A percentile compares a stretch with the other conserved stretches of the same genome.
Evolutionary conservation across 495 filamentous ascomycete species (phyloP).

Genomic region (Annulohypoxylon moriforme): DNA sequence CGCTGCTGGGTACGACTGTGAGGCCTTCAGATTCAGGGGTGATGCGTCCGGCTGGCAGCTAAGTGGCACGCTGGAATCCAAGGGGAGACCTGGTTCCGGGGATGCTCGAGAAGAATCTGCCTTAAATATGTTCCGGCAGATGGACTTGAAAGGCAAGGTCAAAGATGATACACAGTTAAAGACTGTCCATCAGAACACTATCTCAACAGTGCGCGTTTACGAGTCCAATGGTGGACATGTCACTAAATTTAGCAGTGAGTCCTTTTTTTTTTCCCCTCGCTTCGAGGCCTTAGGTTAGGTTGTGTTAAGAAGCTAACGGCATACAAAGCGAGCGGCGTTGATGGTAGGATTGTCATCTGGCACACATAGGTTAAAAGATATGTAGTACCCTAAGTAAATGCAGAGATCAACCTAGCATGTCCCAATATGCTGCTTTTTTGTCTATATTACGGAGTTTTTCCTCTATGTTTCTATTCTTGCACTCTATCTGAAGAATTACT

Average conservation of each 20-base stretch:
- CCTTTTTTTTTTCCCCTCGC: neutral
- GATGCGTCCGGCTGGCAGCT: conserved; percentile 85
- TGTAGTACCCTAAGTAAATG: conserved; percentile 17
- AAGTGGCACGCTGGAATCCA: conserved; percentile 83
- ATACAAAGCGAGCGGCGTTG: conserved; percentile 83
- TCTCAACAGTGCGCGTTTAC: conserved; percentile 82
- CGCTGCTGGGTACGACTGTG: conserved; percentile 95
- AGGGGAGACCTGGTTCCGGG: conserved; percentile 69
- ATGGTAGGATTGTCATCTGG: conserved; percentile 93
- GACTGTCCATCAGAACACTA: conserved; percentile 97
- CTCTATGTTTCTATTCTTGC: conserved; percentile 23
- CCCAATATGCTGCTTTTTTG: conserved; percentile 17
- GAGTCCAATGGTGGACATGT: conserved; percentile 73
- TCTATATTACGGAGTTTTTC: conserved; percentile 12
- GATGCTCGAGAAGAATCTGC: conserved; percentile 72
- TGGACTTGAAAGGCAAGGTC: conserved; percentile 94
- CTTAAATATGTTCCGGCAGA: conserved; percentile 98
- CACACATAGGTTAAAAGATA: conserved; percentile 50
- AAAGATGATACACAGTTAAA: conserved; percentile 92
- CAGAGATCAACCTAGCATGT: conserved; percentile 18
- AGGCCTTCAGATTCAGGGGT: conserved; percentile 91
- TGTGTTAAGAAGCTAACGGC: conserved; percentile 54
- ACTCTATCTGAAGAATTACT: conserved; percentile 16
- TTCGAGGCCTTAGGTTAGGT: conserved; percentile 12
- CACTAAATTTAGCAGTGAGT: conserved; percentile 89